Base-by-base conservation (phyloP, 768 basidiomycete species). In the Kwoniella pini region DNA sequence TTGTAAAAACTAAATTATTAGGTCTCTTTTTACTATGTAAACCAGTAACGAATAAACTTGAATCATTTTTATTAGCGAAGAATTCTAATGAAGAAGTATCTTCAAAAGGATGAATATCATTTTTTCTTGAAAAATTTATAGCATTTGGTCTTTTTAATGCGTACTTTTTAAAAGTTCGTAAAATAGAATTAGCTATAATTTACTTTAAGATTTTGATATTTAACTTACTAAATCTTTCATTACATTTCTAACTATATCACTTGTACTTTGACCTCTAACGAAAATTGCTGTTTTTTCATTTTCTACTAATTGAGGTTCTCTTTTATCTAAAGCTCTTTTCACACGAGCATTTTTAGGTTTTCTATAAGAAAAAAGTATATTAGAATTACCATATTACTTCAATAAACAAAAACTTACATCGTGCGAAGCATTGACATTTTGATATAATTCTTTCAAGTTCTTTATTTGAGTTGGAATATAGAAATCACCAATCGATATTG, bases 291-390 rank as follows among this genome's bases (percentile, higher is more conserved):
- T 91, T 67, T 93, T 86, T 33, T 86, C 83, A 74, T 90, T 77
- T 68, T 81, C 91, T 56, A 95, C 82, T 68, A 93, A 87, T 75
- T 95, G 94, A 0, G 96, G 86, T 70, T 88, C 88, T 11, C 93
- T 84, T 33, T 88, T 89, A 28, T 90, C 89, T 68, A 94, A 71
- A 0, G 85, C 94, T 62, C 96, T 84, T 80, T 98, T 99, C 13
- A 89, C 89, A 33, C 95, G 86, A 5, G 96, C 94, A 83, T 95
- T 97, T 82, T 89, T 91, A 21, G 96, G 91, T 82, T 95, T 97
- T 72, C 87, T 88, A 26, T 28, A 31, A 28, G 24, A 43, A 31
- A 24, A 19, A 36, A 6, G 17, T 45, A 21, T 28, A 36, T 31
- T 45, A 24, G 48, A 45, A 22, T 44, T 1, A 17, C 19, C 22